Evolutionary conservation across 1,284 basidiomycete species (phyloP).

Genomic region (Agroathelia rolfsii): DNA sequence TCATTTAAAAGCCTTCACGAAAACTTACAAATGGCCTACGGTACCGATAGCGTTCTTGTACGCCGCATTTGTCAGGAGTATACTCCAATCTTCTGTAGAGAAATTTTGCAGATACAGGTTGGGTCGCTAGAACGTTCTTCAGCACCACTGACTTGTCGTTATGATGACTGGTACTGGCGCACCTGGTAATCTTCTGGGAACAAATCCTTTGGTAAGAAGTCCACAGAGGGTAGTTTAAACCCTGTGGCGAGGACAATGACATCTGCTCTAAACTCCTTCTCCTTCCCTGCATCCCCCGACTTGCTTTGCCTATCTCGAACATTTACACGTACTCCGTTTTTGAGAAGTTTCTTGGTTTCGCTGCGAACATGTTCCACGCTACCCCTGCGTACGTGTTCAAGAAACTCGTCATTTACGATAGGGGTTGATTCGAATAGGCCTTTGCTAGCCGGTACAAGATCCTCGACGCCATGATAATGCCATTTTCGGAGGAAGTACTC

Average conservation of each 20-base stretch:
- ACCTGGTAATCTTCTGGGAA: constrained; percentile 50
- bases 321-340: constrained; percentile 33
- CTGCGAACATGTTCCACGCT: constrained; percentile 44
- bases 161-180: too few relatives aligned
- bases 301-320: constrained; percentile 15
- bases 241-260: constrained; percentile 55
- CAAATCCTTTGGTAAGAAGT: constrained; percentile 46
- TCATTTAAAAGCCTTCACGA: too few relatives aligned
- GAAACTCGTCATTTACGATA: constrained; percentile 52
- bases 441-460: constrained; percentile 30
- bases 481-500: constrained; percentile 37
- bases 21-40: constrained; percentile 9
- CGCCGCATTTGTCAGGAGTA: constrained; percentile 49
- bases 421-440: constrained; percentile 43
- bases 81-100: constrained; percentile 46
- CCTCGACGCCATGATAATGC: constrained; percentile 45
- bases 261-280: constrained; percentile 34
- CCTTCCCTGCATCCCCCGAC: constrained; percentile 10
- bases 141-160: too few relatives aligned
- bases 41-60: constrained; percentile 43
- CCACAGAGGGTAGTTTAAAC: constrained; percentile 44
- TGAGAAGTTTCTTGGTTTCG: constrained; percentile 36
- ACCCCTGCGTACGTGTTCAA: constrained; percentile 39
- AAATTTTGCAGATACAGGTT: constrained; percentile 60
- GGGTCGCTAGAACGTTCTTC: constrained; percentile 34